These are phyloP conservation scores for Metarhizium album DNA, from an alignment of 2,329 filamentous ascomycete species.

Conservation along the genomic window DNA sequence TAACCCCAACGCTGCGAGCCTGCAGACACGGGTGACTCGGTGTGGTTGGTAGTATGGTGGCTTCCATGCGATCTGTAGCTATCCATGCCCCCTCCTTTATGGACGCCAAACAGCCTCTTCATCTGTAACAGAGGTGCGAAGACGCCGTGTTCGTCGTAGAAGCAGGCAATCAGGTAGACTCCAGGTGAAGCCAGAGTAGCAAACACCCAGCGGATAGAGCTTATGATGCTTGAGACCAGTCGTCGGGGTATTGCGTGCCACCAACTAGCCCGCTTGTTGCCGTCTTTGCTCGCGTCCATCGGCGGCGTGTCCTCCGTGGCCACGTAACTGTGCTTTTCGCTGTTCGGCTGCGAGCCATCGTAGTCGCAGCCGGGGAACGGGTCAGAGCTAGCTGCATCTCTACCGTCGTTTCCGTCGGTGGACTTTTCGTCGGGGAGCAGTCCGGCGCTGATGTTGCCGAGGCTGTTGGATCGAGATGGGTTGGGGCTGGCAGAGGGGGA, in stretches of 20 bases:
- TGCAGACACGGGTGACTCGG: background rate
- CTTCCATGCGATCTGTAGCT: background rate
- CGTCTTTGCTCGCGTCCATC: conserved; percentile 24
- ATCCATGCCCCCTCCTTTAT: conserved; percentile 26
- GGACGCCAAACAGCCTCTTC: conserved; percentile 47
- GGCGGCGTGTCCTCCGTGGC: conserved; percentile 59
- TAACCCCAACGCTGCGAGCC: conserved; percentile 15
- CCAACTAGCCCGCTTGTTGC: conserved; percentile 27
- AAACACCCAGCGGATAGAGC: conserved; percentile 67
- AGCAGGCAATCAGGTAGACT: conserved; percentile 70
- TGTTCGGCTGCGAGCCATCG: conserved; percentile 28
- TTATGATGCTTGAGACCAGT: conserved; percentile 60
- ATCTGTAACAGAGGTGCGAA: conserved; percentile 72
- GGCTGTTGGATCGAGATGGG: conserved; percentile 50
- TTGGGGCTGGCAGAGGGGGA: conserved; percentile 47
- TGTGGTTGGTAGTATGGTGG: background rate
- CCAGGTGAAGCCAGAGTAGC: conserved; percentile 70
- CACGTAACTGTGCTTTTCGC: conserved; percentile 20
- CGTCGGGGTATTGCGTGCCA: conserved; percentile 55
- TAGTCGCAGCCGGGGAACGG: conserved; percentile 24
- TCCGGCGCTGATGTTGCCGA: conserved; percentile 40
- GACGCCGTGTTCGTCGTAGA: conserved; percentile 68
- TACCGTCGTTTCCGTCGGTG: conserved; percentile 22
- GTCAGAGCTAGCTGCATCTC: conserved; percentile 25
- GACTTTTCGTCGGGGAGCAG: conserved; percentile 31